These are phyloP conservation scores for Camelina sativa DNA, from an alignment of 345 rosid genomes.

Conservation along the genomic window DNA sequence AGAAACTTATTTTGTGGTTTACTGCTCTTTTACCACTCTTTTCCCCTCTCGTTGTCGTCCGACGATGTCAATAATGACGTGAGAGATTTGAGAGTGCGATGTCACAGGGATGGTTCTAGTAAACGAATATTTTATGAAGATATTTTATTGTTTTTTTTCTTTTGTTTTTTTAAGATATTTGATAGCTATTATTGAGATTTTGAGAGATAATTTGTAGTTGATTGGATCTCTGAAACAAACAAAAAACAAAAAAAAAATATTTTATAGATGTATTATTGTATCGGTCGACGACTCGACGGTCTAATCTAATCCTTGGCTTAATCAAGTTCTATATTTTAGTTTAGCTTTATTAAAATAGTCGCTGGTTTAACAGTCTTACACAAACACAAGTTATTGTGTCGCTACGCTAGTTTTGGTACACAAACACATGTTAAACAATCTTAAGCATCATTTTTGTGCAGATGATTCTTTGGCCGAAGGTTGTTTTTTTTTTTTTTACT, in stretches of 20 bases:
- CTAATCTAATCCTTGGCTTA: background rate
- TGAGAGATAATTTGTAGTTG: background rate
- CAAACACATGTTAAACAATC: too few species aligned
- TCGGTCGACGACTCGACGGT: background rate
- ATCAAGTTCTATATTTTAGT: background rate
- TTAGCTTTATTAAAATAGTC: too few species aligned
- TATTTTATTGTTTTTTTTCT: too few species aligned
- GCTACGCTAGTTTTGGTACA: too few species aligned
- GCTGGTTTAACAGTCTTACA: too few species aligned
- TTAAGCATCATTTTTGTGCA: background rate
- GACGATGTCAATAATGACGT: background rate
- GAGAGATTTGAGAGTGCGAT: background rate
- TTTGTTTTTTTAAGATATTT: too few species aligned
- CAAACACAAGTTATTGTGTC: too few species aligned
- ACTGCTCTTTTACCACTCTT: background rate
- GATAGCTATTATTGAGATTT: background rate
- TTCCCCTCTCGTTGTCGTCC: background rate
- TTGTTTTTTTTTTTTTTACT: too few species aligned
- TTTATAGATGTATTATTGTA: background rate
- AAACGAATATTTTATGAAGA: background rate
- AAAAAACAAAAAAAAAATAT: too few species aligned
- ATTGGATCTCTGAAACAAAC: too few species aligned
- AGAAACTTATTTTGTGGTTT: background rate
- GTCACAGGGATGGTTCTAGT: background rate
- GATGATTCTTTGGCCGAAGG: background rate